Base-by-base conservation (phyloP, 768 basidiomycete species). In the Boletellus ananas region DNA sequence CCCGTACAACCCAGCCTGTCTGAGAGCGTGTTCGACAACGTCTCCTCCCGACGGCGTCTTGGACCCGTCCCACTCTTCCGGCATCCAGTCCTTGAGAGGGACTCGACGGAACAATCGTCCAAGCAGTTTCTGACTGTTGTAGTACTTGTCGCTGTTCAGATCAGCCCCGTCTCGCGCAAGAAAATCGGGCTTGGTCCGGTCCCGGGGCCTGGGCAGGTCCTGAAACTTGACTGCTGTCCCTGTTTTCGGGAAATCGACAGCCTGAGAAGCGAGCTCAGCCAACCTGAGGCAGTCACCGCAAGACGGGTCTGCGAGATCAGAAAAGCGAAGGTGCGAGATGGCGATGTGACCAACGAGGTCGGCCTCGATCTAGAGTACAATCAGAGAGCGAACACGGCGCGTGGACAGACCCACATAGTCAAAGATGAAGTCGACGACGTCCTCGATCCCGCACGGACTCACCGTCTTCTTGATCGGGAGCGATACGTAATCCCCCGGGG, bases 201-300 rank as follows among this genome's bases (percentile, higher is more conserved):
- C 29, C 3, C 59, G 62, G 3, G 56, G 52, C 51, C 16, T 62
- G 2, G 78, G 77, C 2, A 78, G 55, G 21, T 61, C 51, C 21
- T 45, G 49, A 43, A 70, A 68, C 40, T 49, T 57, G 29, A 78
- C 78, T 14, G 76, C 58, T 2, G 69, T 67, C 5, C 77, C 77
- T 4, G 70, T 73, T 47, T 79, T 78, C 0, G 67, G 71, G 40
- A 74, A 78, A 58, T 78, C 77, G 2, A 78, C 77, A 5, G 77
- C 77, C 47, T 74, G 71, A 0, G 74, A 75, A 6, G 76, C 76
- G 1, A 71, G 57, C 51, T 73, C 66, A 2, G 79, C 79, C 11
- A 79, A 61, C 36, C 31, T 56, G 16, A 76, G 52, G 49, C 79
- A 79, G 3, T 70, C 63, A 0, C 3, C 0, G 23, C 71, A 72